Base-by-base conservation (phyloP, 169 alveolate genomes). In the Plasmodium vivax region DNA sequence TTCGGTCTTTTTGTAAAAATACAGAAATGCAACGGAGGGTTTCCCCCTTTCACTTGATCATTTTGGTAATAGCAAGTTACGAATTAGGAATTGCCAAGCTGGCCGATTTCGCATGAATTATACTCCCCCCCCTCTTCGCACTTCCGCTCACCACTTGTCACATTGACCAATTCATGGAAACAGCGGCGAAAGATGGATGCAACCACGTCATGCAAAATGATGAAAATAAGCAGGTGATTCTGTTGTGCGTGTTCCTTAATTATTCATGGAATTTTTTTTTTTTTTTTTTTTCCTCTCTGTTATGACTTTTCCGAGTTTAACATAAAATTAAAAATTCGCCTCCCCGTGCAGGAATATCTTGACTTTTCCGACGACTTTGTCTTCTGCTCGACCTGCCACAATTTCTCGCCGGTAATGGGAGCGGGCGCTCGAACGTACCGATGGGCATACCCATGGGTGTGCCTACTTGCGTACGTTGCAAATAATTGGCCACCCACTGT, bases 291-390 rank as follows among this genome's bases (percentile, higher is more conserved):
- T 43, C 51, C 32, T 71, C 54, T 10, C 51, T 84, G 14, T 68
- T 83, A n/a, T 73, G 32, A 51, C 45, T 10, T 8, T 43, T 72
- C 32, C 2, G 30, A 83, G 43, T 58, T 83, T 23, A 9, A 62
- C 32, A 83, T 8, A 51, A 1, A 56, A 56, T 82, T 82, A 83
- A 58, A 34, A 58, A 32, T 14, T n/a, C 16, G 41, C 73, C 43
- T 62, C 45, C 47, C 30, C 14, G 36, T 27, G 41, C 45, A 85
- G 93, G 80, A 85, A 30, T 75, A 12, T 43, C 36, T 85, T 47
- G 85, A 85, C 23, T 85, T 85, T 85, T 75, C 85, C 36, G 93
- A 85, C 27, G 93, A 85, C 79, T 85, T 85, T 85, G 79, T 73
- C 45, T 85, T 72, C n/a, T 47, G 38, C 51, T 85, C 93, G 5